phyloP scores from a whole-genome alignment of 2,329 filamentous ascomycete genomes.

The Cladosporium colombiae region DNA sequence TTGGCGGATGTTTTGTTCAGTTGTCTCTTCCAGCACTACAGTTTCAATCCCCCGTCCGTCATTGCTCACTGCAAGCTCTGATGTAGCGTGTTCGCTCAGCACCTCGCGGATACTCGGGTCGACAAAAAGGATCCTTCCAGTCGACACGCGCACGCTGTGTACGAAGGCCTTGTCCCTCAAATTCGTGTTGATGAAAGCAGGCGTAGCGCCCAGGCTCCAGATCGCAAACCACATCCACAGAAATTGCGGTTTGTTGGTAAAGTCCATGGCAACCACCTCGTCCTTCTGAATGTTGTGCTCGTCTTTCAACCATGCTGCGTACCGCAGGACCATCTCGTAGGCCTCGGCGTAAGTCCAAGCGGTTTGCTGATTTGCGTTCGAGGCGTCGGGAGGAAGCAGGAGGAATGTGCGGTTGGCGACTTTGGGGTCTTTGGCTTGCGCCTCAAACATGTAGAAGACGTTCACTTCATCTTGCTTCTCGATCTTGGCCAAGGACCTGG shows the following conservation, averaged over 20 bases:
- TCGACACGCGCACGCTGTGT: conserved; percentile 73
- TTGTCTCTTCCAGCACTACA: conserved; percentile 61
- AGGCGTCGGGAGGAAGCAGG: conserved; percentile 32
- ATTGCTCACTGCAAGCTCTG: conserved; percentile 47
- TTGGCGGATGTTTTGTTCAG: conserved; percentile 44
- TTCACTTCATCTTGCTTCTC: conserved; percentile 61
- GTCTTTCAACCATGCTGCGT: conserved; percentile 73
- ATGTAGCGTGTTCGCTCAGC: conserved; percentile 55
- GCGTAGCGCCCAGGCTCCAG: conserved; percentile 80
- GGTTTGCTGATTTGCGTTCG: conserved; percentile 27
- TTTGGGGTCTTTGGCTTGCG: conserved; percentile 60
- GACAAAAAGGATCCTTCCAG: conserved; percentile 66
- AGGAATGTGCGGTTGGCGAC: conserved; percentile 33
- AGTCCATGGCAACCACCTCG: conserved; percentile 79
- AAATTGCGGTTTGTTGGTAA: conserved; percentile 78
- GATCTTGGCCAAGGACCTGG: conserved; percentile 16
- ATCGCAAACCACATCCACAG: conserved; percentile 74
- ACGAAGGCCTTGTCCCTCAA: conserved; percentile 68
- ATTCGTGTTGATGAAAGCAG: conserved; percentile 89
- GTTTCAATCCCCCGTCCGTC: conserved; percentile 55
- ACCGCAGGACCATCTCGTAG: conserved; percentile 70
- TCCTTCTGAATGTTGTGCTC: conserved; percentile 63
- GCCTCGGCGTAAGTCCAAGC: conserved; percentile 72
- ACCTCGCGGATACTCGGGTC: conserved; percentile 62
- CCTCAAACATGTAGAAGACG: conserved; percentile 74